A percentile compares a stretch with the other conserved stretches of the same genome.
These are phyloP conservation scores for Aspergillus sojae DNA, from an alignment of 2,329 filamentous ascomycete species.

Conservation along the genomic window DNA sequence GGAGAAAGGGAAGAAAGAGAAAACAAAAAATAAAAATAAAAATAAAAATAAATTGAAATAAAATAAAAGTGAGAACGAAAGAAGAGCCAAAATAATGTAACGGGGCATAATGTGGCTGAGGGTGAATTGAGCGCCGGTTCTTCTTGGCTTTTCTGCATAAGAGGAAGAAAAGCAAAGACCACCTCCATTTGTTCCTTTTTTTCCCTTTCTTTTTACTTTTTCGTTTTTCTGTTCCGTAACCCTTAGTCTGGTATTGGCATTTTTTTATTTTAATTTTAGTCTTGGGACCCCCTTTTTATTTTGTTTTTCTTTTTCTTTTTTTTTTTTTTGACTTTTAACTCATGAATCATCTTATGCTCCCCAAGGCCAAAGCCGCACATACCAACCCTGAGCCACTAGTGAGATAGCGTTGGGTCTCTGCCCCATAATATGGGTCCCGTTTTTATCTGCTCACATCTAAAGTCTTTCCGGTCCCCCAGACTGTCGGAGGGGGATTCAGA, in stretches of 20 bases:
- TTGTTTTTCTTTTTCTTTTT: slow-evolving; percentile 4
- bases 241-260: too few relatives aligned
- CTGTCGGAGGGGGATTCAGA: not conserved
- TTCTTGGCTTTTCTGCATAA: not conserved
- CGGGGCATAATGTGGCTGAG: too few relatives aligned
- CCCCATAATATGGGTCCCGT: slow-evolving; percentile 1
- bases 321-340: slow-evolving; percentile 3
- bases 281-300: not conserved
- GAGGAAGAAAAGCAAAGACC: not conserved
- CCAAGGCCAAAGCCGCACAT: slow-evolving; percentile 26
- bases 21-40: not conserved
- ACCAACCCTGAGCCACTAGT: slow-evolving; percentile 24
- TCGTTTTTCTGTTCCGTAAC: too few relatives aligned
- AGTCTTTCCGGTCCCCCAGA: not conserved
- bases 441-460: slow-evolving; percentile 1
- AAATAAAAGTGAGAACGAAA: too few relatives aligned
- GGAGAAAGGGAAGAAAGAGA: not conserved
- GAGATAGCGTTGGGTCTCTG: slow-evolving; percentile 12
- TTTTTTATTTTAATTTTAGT: too few relatives aligned
- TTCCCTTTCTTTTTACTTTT: not conserved
- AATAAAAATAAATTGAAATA: not conserved
- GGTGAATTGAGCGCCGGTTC: not conserved
- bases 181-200: not conserved
- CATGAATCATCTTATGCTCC: not conserved
- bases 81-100: too few relatives aligned